These are phyloP conservation scores for Vigna radiata DNA, from an alignment of 306 rosid species.

Conservation along the genomic window DNA sequence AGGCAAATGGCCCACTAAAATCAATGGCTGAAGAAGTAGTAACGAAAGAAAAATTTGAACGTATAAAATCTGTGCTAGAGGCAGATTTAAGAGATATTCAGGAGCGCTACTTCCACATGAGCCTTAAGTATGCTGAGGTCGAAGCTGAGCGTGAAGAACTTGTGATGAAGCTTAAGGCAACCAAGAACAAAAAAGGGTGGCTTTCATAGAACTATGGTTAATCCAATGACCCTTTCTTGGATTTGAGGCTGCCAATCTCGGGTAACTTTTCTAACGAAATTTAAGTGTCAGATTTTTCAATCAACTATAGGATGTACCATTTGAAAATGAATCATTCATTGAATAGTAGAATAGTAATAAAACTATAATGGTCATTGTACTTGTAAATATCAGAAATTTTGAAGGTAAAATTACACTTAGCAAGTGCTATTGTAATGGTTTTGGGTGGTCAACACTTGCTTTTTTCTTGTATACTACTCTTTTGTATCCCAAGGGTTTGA, in stretches of 20 bases:
- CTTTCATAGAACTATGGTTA: conserved; percentile 50
- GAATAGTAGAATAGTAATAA: conserved; percentile 40
- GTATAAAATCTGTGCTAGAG: conserved; percentile 75
- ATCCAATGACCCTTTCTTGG: conserved; percentile 12
- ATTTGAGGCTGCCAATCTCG: conserved; percentile 45
- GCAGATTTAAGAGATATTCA: conserved; percentile 80
- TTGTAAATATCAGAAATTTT: conserved; percentile 55
- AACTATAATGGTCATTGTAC: conserved; percentile 26
- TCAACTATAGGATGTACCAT: conserved; percentile 31
- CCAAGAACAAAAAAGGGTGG: conserved; percentile 71
- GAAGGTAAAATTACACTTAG: conserved; percentile 42
- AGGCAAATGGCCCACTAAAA: conserved; percentile 47
- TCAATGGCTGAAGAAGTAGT: conserved; percentile 59
- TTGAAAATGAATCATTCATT: conserved; percentile 38
- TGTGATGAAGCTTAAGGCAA: conserved; percentile 77
- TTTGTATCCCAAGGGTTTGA: background rate
- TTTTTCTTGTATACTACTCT: conserved; percentile 22
- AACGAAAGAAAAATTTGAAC: conserved; percentile 64
- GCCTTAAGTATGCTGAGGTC: conserved; percentile 93
- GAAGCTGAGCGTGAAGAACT: conserved; percentile 94
- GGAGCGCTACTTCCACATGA: conserved; percentile 85
- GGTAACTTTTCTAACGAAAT: conserved; percentile 47
- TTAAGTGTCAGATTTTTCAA: conserved; percentile 47
- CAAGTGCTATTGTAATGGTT: conserved; percentile 34
- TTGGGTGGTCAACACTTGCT: conserved; percentile 13